Conservation (phyloP, 371 early-diverging fungal species). For the Syncephalastrum sp. region DNA sequence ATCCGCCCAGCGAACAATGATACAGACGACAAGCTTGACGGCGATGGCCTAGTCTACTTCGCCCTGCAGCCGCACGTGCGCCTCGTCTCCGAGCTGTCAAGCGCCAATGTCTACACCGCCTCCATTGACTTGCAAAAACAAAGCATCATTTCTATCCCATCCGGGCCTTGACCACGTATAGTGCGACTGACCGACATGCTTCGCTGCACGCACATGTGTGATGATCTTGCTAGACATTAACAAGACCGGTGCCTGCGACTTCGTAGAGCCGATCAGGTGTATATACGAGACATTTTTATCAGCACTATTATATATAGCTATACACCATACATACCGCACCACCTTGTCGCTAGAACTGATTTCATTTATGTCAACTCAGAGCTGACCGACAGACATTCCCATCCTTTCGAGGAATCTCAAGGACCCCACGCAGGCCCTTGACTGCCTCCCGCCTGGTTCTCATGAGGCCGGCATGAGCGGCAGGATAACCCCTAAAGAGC, state of each 20-base stretch:
- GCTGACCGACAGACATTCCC: constrained; percentile 29
- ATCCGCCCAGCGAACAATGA: no score
- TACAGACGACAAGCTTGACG: neutral
- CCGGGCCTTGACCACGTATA: constrained; percentile 7
- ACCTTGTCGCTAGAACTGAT: constrained; percentile 32
- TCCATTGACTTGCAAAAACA: constrained; percentile 17
- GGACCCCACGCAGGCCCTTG: constrained; percentile 23
- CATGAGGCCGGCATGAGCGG: constrained; percentile 23
- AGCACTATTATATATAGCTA: constrained; percentile 21
- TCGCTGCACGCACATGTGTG: constrained; percentile 40
- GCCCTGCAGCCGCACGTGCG: constrained; percentile 28
- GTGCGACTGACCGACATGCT: constrained; percentile 41
- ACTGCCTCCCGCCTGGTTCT: constrained; percentile 26
- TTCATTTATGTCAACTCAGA: constrained; percentile 39
- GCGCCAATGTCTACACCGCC: constrained; percentile 28
- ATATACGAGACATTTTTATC: no score
- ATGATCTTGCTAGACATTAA: constrained; percentile 20
- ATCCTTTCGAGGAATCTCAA: constrained; percentile 36
- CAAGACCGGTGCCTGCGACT: constrained; percentile 18
- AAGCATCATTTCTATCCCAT: neutral
- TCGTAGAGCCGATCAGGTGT: constrained; percentile 26
- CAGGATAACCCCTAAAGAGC: constrained; percentile 37
- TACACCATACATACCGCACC: no score
- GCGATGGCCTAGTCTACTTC: constrained; percentile 29
- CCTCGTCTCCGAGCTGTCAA: constrained; percentile 33